Conservation (phyloP, 345 rosid genomes). For the Acer negundo region DNA sequence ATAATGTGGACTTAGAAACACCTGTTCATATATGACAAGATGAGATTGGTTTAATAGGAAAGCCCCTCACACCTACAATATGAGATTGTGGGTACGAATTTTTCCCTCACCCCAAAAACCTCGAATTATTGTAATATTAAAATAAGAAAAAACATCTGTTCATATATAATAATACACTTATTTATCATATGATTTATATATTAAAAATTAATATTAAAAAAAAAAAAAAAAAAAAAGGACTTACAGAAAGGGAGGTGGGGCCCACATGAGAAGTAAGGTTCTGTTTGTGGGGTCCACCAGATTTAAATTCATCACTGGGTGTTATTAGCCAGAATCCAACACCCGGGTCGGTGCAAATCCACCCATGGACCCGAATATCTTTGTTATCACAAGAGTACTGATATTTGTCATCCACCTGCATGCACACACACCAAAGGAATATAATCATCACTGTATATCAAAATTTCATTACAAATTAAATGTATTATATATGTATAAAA, state of each 20-base stretch:
- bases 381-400: constrained; percentile 80
- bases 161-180: not conserved
- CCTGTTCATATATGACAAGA: constrained; percentile 45
- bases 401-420: constrained; percentile 90
- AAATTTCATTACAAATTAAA: not conserved
- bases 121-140: no score
- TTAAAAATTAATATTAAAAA: no score
- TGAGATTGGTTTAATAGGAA: no score
- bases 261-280: constrained; percentile 91
- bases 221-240: constrained; percentile 7
- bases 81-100: no score
- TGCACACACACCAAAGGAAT: no score
- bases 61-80: no score
- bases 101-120: no score
- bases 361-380: constrained; percentile 77
- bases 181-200: no score
- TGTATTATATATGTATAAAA: no score
- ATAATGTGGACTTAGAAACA: constrained; percentile 83
- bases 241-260: constrained; percentile 76
- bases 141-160: constrained; percentile 81
- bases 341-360: constrained; percentile 66
- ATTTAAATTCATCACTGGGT: constrained; percentile 80
- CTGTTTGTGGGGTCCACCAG: constrained; percentile 85
- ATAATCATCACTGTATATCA: not conserved
- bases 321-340: constrained; percentile 95